Evolutionary conservation across 106 monocot species (phyloP), one percentile per base, ranked within the genome.

Genomic region (Phalaenopsis aphrodite): DNA sequence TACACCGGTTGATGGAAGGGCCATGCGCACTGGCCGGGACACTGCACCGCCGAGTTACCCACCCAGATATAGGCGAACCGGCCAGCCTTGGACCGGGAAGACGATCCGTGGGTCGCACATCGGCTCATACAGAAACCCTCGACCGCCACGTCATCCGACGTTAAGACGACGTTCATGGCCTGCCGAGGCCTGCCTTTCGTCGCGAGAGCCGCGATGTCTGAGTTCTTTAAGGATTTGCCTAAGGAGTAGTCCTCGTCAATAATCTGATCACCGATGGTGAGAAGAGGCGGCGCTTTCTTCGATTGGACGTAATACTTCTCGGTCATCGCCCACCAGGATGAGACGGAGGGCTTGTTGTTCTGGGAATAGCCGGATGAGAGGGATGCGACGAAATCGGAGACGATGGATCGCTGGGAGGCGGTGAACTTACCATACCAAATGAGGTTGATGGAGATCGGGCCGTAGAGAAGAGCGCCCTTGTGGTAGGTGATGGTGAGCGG

Each of bases 101-200:
- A 81, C 5, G 87, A 56, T 12, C 85, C 87, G 77, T 91, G 91
- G 46, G 87, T 72, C 17, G 85, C 91, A 79, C 91, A 91, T 11
- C 88, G 90, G 85, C 88, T 84, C 83, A 81, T 84, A 84, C 90
- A 90, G 84, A 90, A 90, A 1, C 90, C 90, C 52, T 87, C 88
- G 4, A 90, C 87, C 18, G 83, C 82, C 24, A 90, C 87, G 83
- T 90, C 90, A n/a, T 17, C 77, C 1, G 85, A 42, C 2, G 91
- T 91, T 10, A 91, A 80, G 12, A 91, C 86, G 18, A 86, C 88
- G 65, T 82, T 84, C 38, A 91, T 19, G 42, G 86, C 84, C 42
- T 47, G 5, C 18, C 67, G 2, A 12, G 11, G 74, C 2, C 21
- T 49, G 11, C 82, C 82, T n/a, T 23, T 30, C 52, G 24, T 65